phyloP scores from a whole-genome alignment of 768 basidiomycete genomes.

The Russula sp. region DNA sequence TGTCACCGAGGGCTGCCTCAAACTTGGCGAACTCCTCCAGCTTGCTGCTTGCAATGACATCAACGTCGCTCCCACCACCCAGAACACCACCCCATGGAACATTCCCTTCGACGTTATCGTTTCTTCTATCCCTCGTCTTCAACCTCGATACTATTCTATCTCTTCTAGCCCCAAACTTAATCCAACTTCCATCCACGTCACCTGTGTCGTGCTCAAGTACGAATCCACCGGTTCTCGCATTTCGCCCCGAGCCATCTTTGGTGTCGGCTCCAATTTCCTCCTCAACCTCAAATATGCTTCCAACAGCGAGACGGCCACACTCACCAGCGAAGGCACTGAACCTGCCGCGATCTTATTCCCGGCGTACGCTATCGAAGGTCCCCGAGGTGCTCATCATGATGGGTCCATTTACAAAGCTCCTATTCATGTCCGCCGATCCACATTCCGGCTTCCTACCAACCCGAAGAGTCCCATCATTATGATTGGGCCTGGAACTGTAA shows the following conservation, averaged over 20 bases:
- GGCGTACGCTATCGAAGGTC: constrained; percentile 82
- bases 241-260: constrained; percentile 66
- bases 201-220: constrained; percentile 93
- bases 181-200: constrained; percentile 88
- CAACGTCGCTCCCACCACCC: constrained; percentile 46
- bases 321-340: constrained; percentile 34
- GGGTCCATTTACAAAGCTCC: constrained; percentile 77
- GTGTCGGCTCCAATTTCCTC: constrained; percentile 92
- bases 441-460: constrained; percentile 94
- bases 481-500: constrained; percentile 96
- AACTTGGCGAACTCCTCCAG: constrained; percentile 89
- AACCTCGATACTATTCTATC: constrained; percentile 98
- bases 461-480: constrained; percentile 98
- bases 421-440: constrained; percentile 91
- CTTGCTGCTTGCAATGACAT: constrained; percentile 80
- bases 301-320: constrained; percentile 49
- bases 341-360: constrained; percentile 47
- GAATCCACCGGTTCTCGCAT: constrained; percentile 56
- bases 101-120: constrained; percentile 98
- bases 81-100: constrained; percentile 77
- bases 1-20: constrained; percentile 77
- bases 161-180: constrained; percentile 93
- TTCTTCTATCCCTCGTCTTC: constrained; percentile 87
- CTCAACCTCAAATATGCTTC: constrained; percentile 82
- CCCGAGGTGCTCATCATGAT: constrained; percentile 74